Evolutionary conservation across 192 early-diverging fungal genomes (phyloP), one percentile per base, ranked within the genome.

Genomic region (Coemansia nantahalensis): DNA sequence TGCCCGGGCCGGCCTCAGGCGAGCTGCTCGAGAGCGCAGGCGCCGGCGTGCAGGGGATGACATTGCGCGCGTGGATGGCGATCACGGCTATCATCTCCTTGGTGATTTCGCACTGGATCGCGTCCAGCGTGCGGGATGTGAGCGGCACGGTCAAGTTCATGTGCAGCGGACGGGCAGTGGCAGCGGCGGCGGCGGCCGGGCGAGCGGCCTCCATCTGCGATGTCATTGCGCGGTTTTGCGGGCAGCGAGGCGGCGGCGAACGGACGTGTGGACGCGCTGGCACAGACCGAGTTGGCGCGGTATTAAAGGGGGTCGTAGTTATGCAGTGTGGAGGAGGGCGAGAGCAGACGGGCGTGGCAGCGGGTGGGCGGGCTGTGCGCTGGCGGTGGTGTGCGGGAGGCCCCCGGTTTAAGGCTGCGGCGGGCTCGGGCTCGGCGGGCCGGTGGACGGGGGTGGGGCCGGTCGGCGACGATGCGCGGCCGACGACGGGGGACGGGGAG

Each of bases 21-120:
- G 42, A 17, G 6, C 21, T 13, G 33, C 38, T 48, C 36, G 47
- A 56, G 31, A 59, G 33, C 31, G 30, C 59, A 39, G 66, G 67
- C 4, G 80, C 61, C 8, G 82, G 78, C 5, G 71, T 74, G 48
- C 82, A 83, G 18, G 78, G 68, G 52, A 83, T 83, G 39, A 83
- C 82, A 18, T 62, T 79, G 28, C 56, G 57, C 15, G 80, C 82
- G 35, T 81, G 77, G 17, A 43, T 46, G 35, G 82, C 82, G 41
- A 83, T 83, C 15, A 73, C 49, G 26, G 71, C 64, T 47, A 81
- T 74, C 64, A 68, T 66, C 8, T 78, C 75, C 44, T 66, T 69
- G 15, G 68, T 63, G 17, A 77, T 77, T 19, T 77, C 67, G 54
- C 66, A 60, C 12, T 65, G 65, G 31, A 77, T 77, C 5, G 55